Evolutionary conservation across 352 stramenopile genomes (phyloP).

Genomic region (Aphanomyces stellatus): DNA sequence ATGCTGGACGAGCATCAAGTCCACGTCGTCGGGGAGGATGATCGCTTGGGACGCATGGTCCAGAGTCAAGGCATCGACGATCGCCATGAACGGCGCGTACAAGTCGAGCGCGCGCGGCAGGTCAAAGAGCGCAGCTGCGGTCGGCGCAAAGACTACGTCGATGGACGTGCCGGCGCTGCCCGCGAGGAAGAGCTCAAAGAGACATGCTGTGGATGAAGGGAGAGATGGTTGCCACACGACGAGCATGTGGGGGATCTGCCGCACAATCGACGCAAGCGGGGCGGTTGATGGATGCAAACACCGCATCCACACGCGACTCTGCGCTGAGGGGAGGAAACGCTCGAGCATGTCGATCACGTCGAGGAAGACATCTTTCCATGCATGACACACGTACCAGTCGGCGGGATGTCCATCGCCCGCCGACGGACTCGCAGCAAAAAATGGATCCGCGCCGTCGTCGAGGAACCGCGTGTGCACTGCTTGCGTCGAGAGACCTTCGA

Average conservation of each 20-base stretch:
- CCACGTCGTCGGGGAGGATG: too few species aligned
- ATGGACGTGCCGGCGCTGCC: not conserved
- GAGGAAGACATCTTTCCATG: not conserved
- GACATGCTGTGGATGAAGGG: not conserved
- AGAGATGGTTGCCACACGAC: not conserved
- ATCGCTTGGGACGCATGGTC: not conserved
- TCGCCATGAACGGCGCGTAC: not conserved
- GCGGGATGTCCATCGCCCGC: not conserved
- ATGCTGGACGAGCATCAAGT: not conserved
- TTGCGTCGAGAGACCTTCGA: not conserved
- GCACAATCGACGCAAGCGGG: not conserved
- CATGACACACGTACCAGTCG: constrained; percentile 3
- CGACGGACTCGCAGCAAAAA: not conserved
- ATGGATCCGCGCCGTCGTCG: not conserved
- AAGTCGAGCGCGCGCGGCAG: not conserved
- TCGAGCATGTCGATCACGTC: not conserved
- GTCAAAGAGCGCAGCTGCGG: not conserved
- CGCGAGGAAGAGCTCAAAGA: not conserved
- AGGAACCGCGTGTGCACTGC: not conserved
- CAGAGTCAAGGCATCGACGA: not conserved
- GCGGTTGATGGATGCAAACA: not conserved
- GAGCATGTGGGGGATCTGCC: not conserved
- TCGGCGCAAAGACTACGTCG: not conserved
- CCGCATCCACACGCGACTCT: not conserved
- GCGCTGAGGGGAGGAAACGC: not conserved